Conservation (phyloP, 805 yeast species). For the Myxozyma vanderwaltii region DNA sequence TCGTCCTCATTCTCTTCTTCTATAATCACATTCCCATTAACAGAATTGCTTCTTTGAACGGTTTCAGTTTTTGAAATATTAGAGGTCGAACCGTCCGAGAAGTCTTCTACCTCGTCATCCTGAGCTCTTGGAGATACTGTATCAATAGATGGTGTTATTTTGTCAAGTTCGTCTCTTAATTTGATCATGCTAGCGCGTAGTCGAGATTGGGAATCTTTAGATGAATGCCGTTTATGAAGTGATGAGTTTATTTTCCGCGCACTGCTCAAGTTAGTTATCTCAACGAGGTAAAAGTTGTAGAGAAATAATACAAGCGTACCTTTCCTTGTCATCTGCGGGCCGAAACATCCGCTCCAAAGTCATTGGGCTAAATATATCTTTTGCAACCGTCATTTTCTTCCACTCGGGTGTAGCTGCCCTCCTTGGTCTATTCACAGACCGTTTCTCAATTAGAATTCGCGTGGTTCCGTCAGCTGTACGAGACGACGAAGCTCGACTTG, state of each 20-base stretch:
- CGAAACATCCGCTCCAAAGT: slow-evolving; percentile 31
- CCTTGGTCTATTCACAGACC: not conserved
- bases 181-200: slow-evolving; percentile 12
- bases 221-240: not conserved
- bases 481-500: slow-evolving; percentile 4
- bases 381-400: slow-evolving; percentile 15
- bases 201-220: slow-evolving; percentile 6
- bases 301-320: slow-evolving; percentile 1
- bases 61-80: not conserved
- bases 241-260: slow-evolving; percentile 1
- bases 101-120: not conserved
- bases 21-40: not conserved
- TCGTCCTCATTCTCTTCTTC: slow-evolving; percentile 10
- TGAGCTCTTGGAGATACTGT: not conserved
- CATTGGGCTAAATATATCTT: slow-evolving; percentile 32
- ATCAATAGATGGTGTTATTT: slow-evolving; percentile 23
- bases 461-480: slow-evolving; percentile 24
- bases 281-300: not conserved
- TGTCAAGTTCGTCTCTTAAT: slow-evolving; percentile 21
- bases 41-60: not conserved
- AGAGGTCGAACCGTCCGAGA: not conserved
- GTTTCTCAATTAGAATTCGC: slow-evolving; percentile 12
- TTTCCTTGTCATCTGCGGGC: slow-evolving; percentile 4
- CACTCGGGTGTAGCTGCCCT: slow-evolving; percentile 23
- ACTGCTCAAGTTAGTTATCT: not conserved